A percentile compares a stretch with the other conserved stretches of the same genome.
These are phyloP conservation scores for Salix brachista DNA, from an alignment of 345 rosid genomes.

Conservation along the genomic window DNA sequence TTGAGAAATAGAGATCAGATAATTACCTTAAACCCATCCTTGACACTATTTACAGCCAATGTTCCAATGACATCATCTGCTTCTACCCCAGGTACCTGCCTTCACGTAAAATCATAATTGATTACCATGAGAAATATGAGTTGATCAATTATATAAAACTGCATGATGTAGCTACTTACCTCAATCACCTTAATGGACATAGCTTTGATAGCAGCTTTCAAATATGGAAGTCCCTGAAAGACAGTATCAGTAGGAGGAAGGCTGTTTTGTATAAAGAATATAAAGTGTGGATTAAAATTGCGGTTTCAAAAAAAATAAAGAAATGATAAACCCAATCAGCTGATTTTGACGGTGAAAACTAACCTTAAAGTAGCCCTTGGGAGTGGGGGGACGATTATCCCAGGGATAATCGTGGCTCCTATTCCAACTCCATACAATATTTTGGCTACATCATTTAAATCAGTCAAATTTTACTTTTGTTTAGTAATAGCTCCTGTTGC, in stretches of 20 bases:
- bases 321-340: too few species aligned
- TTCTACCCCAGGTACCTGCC: slow-evolving; percentile 95
- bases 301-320: slow-evolving; percentile 41
- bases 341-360: neutral
- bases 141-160: slow-evolving; percentile 5
- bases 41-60: slow-evolving; percentile 76
- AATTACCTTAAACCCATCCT: slow-evolving; percentile 70
- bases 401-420: too few species aligned
- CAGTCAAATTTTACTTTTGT: too few species aligned
- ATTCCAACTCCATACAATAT: too few species aligned
- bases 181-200: slow-evolving; percentile 92
- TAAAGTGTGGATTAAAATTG: slow-evolving; percentile 81
- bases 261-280: slow-evolving; percentile 86
- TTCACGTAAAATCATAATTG: slow-evolving; percentile 27
- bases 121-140: slow-evolving; percentile 18
- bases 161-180: slow-evolving; percentile 42
- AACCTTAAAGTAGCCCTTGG: neutral
- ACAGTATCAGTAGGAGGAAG: slow-evolving; percentile 94
- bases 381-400: too few species aligned
- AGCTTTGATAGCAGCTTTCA: slow-evolving; percentile 93
- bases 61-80: slow-evolving; percentile 99
- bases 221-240: slow-evolving; percentile 87
- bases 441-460: too few species aligned
- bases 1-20: slow-evolving; percentile 7
- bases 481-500: too few species aligned